These are phyloP conservation scores for Cadophora luteo-olivacea DNA, from an alignment of 2,329 filamentous ascomycete species.

Conservation along the genomic window DNA sequence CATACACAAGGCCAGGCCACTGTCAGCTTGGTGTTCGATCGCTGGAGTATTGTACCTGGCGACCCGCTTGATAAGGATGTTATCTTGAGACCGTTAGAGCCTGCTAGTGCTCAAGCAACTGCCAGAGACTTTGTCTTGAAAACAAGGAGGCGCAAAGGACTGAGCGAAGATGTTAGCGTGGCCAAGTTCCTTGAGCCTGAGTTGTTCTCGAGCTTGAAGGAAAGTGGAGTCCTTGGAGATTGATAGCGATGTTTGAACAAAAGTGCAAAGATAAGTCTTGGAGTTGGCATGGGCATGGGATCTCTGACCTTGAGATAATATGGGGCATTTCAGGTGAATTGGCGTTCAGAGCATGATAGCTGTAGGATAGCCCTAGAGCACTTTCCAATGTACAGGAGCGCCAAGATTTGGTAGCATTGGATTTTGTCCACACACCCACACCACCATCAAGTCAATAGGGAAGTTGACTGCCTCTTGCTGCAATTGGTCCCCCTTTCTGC, in stretches of 20 bases:
- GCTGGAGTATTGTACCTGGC: slow-evolving; percentile 94
- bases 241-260: slow-evolving; percentile 27
- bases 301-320: slow-evolving; percentile 27
- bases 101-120: slow-evolving; percentile 85
- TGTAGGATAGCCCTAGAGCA: slow-evolving; percentile 26
- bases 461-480: neutral
- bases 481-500: slow-evolving; percentile 16
- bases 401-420: slow-evolving; percentile 5
- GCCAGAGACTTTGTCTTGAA: slow-evolving; percentile 97
- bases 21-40: slow-evolving; percentile 90
- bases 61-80: slow-evolving; percentile 92
- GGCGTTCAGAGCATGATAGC: slow-evolving; percentile 28
- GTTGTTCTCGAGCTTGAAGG: slow-evolving; percentile 85
- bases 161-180: slow-evolving; percentile 94
- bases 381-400: slow-evolving; percentile 7
- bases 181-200: slow-evolving; percentile 97
- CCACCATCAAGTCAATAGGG: too few species aligned
- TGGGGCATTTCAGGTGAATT: slow-evolving; percentile 23
- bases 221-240: slow-evolving; percentile 83
- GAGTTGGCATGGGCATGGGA: slow-evolving; percentile 32
- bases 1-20: slow-evolving; percentile 94
- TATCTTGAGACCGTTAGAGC: slow-evolving; percentile 82
- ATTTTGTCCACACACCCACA: neutral
- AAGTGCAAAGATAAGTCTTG: slow-evolving; percentile 29
- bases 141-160: slow-evolving; percentile 88